Percentiles rank a stretch among this genome's conserved stretches.
These are phyloP conservation scores for Ceratobasidium papillatum DNA, from an alignment of 1,284 basidiomycete species.

Conservation along the genomic window DNA sequence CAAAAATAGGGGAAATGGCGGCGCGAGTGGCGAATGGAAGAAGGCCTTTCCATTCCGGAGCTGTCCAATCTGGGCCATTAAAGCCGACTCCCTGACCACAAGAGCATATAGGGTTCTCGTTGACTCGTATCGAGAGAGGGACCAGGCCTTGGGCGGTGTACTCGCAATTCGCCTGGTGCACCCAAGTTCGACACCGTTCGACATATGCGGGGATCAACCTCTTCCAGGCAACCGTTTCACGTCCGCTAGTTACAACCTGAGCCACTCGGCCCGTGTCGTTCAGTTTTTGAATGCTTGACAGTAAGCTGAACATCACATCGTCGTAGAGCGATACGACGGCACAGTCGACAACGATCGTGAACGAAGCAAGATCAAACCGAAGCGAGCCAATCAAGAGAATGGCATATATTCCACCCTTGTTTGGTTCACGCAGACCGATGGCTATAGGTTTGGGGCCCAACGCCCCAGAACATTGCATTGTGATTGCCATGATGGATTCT, in stretches of 20 bases:
- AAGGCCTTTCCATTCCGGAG: not conserved
- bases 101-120: conserved; percentile 7
- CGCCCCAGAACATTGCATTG: not conserved
- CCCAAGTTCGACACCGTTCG: conserved; percentile 29
- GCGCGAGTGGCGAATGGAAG: conserved; percentile 23
- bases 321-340: not conserved
- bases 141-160: not conserved
- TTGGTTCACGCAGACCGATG: not conserved
- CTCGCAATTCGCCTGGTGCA: conserved; percentile 19
- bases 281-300: not conserved
- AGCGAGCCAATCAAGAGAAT: conserved; percentile 7
- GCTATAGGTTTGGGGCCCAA: not conserved
- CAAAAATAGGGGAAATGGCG: conserved; percentile 6
- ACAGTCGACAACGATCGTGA: not conserved
- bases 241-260: not conserved
- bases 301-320: not conserved
- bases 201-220: conserved; percentile 19
- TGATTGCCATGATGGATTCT: conserved; percentile 1
- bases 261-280: not conserved
- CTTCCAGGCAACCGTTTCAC: conserved; percentile 9
- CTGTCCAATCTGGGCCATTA: not conserved
- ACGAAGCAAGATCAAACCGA: conserved; percentile 12
- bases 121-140: not conserved
- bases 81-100: conserved; percentile 22
- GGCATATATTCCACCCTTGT: not conserved